Base-by-base conservation (phyloP, 176 grass and related monocot genomes). In the Melocanna baccifera region DNA sequence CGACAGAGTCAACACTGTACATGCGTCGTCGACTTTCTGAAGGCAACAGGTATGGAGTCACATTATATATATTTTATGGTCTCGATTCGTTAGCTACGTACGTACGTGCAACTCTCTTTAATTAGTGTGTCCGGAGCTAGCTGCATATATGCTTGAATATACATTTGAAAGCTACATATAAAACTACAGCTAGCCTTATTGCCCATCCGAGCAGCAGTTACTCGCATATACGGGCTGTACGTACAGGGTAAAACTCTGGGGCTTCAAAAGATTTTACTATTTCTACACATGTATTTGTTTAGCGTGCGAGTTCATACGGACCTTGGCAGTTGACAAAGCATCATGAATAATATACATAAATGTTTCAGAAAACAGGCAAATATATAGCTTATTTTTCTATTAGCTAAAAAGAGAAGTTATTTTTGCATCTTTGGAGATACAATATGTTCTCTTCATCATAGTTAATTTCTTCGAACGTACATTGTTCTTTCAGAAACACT, bases 191-290 rank as follows among this genome's bases (percentile, higher is more conserved):
- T 34, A 34, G 25, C 52, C 32, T 62, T n/a, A 52, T 69, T 81
- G 70, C 15, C 13, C 20, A 90, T 57, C 64, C 83, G 40, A 78
- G 72, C 28, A 75, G 71, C 64, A 77, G 66, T 81, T 28, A 47
- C 43, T 52, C 15, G 20, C 19, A 76, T 32, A 69, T 81, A 69
- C 19, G 6, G 69, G 45, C 64, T n/a, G 23, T 42, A 36, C 14
- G 18, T 55, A 81, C 76, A 40, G 20, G 51, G n/a, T 68, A 76
- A 69, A 81, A 45, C 37, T 20, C 58, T 64, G 45, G 63, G 19
- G 71, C 34, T 90, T 65, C 53, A 71, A 48, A 71, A 70, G 5
- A 62, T 67, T 69, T 86, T 77, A 86, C 56, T 23, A 22, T 48
- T 39, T 86, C 22, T 75, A 82, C 50, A 10, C 29, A 23, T 62